Base-by-base conservation (phyloP, 2,329 filamentous ascomycete species). In the Penicillium frequentans region DNA sequence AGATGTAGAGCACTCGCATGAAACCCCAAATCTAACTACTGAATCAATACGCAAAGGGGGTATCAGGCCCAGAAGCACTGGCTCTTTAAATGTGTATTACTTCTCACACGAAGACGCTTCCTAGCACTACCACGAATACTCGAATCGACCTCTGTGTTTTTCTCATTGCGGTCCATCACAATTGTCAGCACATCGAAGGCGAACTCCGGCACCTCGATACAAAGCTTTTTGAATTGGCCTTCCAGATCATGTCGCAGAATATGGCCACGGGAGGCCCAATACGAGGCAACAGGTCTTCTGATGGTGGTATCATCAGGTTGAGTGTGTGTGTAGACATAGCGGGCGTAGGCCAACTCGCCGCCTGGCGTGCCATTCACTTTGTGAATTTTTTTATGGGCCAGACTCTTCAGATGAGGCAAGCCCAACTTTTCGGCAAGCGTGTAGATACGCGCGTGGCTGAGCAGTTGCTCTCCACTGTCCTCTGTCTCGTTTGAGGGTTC, bases 301-400 rank as follows among this genome's bases (percentile, higher is more conserved):
- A 96, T 91, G 3, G 84, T 85, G 13, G 76, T 79, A 74, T 96
- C 91, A 59, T 89, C 85, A 49, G 81, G 75, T 54, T 77, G 75
- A 11, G 90, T 95, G 76, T 91, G 86, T 59, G 85, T 86, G 79
- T 96, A 96, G 31, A 96, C 90, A 77, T 92, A 97, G 72, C 91
- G 86, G 9, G 93, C 93, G 75, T 96, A 97, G 26, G 88, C 86
- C 70, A 97, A 93, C 80, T 97, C 93, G 73, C 91, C 93, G 77
- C 88, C 89, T 35, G 91, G 91, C 0, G 90, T 96, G 45, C 89
- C 91, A 70, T 92, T 89, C 68, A 96, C 90, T 73, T 90, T 90
- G 80, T 96, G 91, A 68, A 97, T 96, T 81, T 97, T 97, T 72
- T 85, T 87, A 72, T 90, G 90, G 2, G 92, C 89, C 27, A 96